Base-by-base conservation (phyloP, 257 asterid genomes). In the Leonotis leonurus region DNA sequence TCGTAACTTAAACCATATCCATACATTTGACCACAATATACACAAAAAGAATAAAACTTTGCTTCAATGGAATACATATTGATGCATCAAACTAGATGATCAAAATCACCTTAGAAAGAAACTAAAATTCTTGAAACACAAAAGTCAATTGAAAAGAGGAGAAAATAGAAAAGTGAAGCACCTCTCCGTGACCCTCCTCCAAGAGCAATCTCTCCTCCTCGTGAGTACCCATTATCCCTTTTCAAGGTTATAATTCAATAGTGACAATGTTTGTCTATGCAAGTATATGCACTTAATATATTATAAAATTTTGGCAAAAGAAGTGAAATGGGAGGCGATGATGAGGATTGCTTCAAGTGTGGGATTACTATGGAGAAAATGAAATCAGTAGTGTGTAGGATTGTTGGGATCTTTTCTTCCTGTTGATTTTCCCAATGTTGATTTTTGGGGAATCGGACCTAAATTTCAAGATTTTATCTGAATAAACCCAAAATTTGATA, bases 151-250 rank as follows among this genome's bases (percentile, higher is more conserved):
- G n/a, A 3, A 32, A 18, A 1, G 6, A 33, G 10, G 8, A 8
- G 29, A 3, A 29, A 12, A 12, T 11, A 45, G n/a, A 62, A 55
- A 13, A 37, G 16, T 5, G 17, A 67, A 17, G 52, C 27, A 84
- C 95, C 97, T 85, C n/a, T n/a, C 58, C 60, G 36, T 70, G 56
- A 51, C 82, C 88, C 27, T 83, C 88, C 70, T 89, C 91, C 7
- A 87, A 69, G 53, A 87, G 88, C 73, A 76, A 72, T 5, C 84
- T 71, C 53, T 80, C 85, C 26, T 81, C 94, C 68, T 87, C 94
- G 30, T 45, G 83, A 67, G 75, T 72, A 58, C 79, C 92, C 94
- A 85, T 87, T 39, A 46, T 8, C 27, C 56, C 35, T n/a, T 40
- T 3, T 20, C n/a, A 7, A 2, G 44, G 27, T 9, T 9, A 39